phyloP scores from a whole-genome alignment of 768 basidiomycete species.

The Mrakia gelida region DNA sequence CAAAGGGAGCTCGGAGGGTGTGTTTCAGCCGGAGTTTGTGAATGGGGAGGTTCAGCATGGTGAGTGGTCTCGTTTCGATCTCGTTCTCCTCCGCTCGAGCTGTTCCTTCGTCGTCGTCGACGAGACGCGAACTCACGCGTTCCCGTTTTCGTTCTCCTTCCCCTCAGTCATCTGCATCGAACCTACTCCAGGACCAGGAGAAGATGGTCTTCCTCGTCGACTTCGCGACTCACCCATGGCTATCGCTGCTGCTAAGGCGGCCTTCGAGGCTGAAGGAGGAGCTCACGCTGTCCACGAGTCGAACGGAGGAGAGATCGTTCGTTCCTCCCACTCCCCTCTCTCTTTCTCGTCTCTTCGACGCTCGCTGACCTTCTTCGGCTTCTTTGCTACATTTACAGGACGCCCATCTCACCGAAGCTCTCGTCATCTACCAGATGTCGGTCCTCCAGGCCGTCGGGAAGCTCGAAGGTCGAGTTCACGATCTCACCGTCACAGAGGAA shows the following conservation, averaged over 20 bases:
- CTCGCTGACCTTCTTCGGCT: neutral
- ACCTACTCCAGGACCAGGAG: slow-evolving; percentile 38
- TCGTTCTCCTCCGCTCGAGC: too few relatives aligned
- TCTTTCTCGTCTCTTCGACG: neutral
- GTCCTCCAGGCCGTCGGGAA: slow-evolving; percentile 35
- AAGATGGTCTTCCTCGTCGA: slow-evolving; percentile 42
- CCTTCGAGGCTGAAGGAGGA: slow-evolving; percentile 27
- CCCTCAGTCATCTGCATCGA: slow-evolving; percentile 44
- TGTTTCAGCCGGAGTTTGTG: slow-evolving; percentile 44
- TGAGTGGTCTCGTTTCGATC: slow-evolving; percentile 33
- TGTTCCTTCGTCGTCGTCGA: neutral
- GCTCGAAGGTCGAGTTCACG: slow-evolving; percentile 32
- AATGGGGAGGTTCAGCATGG: slow-evolving; percentile 47
- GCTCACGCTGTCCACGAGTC: slow-evolving; percentile 1
- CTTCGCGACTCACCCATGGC: slow-evolving; percentile 41
- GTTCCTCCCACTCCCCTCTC: neutral
- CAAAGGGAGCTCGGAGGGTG: slow-evolving; percentile 41
- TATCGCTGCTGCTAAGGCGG: slow-evolving; percentile 33
- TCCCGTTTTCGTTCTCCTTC: neutral
- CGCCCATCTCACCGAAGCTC: slow-evolving; percentile 40
- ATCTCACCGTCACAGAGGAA: slow-evolving; percentile 32
- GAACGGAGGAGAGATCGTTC: neutral
- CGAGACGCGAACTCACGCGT: neutral
- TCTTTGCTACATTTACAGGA: slow-evolving; percentile 34
- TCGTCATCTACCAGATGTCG: slow-evolving; percentile 44